Evolutionary conservation across 2,329 filamentous ascomycete species (phyloP), one percentile per base, ranked within the genome.

Genomic region (Colletotrichum echinochloae): DNA sequence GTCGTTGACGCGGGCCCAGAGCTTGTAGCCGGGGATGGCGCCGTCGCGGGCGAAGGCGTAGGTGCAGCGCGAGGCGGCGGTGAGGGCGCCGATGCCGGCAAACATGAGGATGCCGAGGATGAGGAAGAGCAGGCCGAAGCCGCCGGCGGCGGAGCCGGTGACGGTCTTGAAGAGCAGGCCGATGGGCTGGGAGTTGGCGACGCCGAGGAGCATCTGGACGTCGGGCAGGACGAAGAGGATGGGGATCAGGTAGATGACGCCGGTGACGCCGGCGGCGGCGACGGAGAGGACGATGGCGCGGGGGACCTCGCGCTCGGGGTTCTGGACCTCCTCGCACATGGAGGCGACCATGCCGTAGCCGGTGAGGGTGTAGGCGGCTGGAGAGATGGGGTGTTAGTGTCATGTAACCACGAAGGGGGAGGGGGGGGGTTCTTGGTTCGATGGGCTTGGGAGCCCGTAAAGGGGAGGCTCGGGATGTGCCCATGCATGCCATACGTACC

Each of bases 41-140:
- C 91, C 91, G 78, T 94, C 92, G 54, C 92, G 86, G 2, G 92
- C 91, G 78, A 94, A 94, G 16, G 92, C 91, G 75, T 92, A 94
- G 1, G 91, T 93, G 82, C 91, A 93, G 30, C 92, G 87, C 61
- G 89, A 91, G 2, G 92, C 89, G 2, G 92, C 92, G 0, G 92
- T 95, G 26, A 94, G 82, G 1, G 92, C 90, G 8, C 92, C 92
- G 41, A 92, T 89, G 26, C 92, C 92, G 1, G 92, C 92, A 76
- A 95, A 94, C 78, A 95, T 86, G 70, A 92, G 84, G 75, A 95
- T 94, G 1, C 92, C 92, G 30, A 95, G 85, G 74, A 95, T 89
- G 2, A 95, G 82, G 79, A 95, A 92, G 18, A 94, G 84, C 7
- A 95, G 84, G 0, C 90, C 92, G 73, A 95, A 94, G 0, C 92